Percentiles rank a stretch among this genome's conserved stretches.
These are phyloP conservation scores for Xylariaceae sp. DNA, from an alignment of 2,329 filamentous ascomycete species.

Conservation along the genomic window DNA sequence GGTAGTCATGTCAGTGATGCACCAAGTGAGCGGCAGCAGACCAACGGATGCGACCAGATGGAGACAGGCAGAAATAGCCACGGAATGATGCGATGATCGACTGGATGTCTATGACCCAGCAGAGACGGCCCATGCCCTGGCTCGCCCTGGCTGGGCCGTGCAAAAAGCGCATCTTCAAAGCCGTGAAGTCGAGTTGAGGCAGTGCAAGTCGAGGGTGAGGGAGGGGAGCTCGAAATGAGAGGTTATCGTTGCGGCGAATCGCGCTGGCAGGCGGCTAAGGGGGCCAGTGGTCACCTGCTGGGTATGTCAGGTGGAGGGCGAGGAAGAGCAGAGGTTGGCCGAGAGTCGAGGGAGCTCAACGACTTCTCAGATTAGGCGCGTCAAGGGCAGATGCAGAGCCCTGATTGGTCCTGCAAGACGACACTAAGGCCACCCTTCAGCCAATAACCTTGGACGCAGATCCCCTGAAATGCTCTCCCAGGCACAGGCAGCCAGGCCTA, in stretches of 20 bases:
- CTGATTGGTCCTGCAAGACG: slow-evolving; percentile 16
- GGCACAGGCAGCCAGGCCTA: too few species aligned
- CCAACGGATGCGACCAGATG: slow-evolving; percentile 21
- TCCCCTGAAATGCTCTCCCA: too few species aligned
- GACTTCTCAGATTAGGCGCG: slow-evolving; percentile 23
- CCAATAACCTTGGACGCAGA: too few species aligned
- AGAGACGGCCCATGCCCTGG: slow-evolving; percentile 5
- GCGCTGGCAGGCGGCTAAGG: slow-evolving; percentile 20
- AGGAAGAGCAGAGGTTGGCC: slow-evolving; percentile 14
- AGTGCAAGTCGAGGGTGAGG: slow-evolving; percentile 20
- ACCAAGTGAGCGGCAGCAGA: slow-evolving; percentile 5
- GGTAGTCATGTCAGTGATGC: too few species aligned
- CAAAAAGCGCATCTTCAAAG: too few species aligned
- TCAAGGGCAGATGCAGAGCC: slow-evolving; percentile 9
- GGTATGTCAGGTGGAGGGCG: slow-evolving; percentile 24
- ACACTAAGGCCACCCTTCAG: slow-evolving; percentile 2
- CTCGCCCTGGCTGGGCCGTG: neutral
- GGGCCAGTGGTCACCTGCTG: slow-evolving; percentile 2
- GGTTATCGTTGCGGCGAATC: slow-evolving; percentile 25
- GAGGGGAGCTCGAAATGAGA: slow-evolving; percentile 21
- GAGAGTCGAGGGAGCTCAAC: slow-evolving; percentile 1
- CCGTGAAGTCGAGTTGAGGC: slow-evolving; percentile 16
- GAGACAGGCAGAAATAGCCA: slow-evolving; percentile 13
- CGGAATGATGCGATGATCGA: slow-evolving; percentile 8
- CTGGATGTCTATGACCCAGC: slow-evolving; percentile 13